A percentile compares a stretch with the other conserved stretches of the same genome.
These are phyloP conservation scores for Tetrastigma voinierianum DNA, from an alignment of 164 flowering plant species.

Conservation along the genomic window DNA sequence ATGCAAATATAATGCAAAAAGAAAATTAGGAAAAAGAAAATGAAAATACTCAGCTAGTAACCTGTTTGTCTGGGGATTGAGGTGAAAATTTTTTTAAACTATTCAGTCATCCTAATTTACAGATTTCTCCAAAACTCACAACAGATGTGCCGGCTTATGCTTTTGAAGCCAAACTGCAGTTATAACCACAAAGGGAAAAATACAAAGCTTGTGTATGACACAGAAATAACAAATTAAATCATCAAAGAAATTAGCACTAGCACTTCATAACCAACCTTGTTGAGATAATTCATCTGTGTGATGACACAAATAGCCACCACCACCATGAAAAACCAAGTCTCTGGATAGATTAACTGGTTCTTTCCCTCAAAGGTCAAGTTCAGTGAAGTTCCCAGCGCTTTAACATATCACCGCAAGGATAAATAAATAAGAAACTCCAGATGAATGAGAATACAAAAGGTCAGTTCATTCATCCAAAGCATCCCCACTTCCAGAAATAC, in stretches of 20 bases:
- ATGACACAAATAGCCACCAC: constrained; percentile 67
- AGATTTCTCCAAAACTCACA: too few relatives aligned
- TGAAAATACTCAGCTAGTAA: too few relatives aligned
- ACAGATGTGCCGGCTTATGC: too few relatives aligned
- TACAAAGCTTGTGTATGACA: too few relatives aligned
- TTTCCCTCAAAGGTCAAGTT: constrained; percentile 78
- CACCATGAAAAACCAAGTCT: constrained; percentile 78
- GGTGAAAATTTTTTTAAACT: too few relatives aligned
- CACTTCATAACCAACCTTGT: constrained; percentile 54
- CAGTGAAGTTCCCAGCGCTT: constrained; percentile 83
- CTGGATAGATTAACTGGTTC: constrained; percentile 69
- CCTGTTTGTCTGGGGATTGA: too few relatives aligned
- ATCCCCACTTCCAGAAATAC: background rate
- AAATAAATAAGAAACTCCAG: background rate
- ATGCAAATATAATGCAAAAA: too few relatives aligned
- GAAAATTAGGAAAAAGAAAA: too few relatives aligned
- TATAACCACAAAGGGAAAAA: too few relatives aligned
- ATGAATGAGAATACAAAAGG: background rate
- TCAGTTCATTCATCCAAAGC: background rate
- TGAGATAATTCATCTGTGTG: constrained; percentile 88
- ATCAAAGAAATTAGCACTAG: background rate
- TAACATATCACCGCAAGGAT: constrained; percentile 77
- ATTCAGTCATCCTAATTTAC: too few relatives aligned
- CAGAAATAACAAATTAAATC: too few relatives aligned
- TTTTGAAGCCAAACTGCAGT: too few relatives aligned